A percentile compares a stretch with the other conserved stretches of the same genome.
Evolutionary conservation across 495 filamentous ascomycete genomes (phyloP).

Genomic region (Letharia lupina): DNA sequence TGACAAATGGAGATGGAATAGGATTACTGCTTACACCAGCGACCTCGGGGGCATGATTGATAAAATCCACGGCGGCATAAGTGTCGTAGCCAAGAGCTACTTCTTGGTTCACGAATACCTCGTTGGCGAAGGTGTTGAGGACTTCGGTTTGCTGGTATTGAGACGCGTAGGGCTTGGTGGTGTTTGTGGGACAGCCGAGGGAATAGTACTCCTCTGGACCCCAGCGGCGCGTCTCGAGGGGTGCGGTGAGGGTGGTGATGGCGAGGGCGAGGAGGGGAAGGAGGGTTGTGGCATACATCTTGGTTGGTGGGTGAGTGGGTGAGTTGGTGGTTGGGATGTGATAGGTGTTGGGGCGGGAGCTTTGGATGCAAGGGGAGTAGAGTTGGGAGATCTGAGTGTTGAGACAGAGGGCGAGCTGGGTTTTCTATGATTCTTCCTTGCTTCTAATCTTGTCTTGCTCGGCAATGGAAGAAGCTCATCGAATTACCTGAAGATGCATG

Average conservation of each 20-base stretch:
- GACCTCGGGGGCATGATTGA: conserved; percentile 8
- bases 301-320: background rate
- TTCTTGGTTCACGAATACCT: conserved; percentile 3
- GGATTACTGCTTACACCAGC: background rate
- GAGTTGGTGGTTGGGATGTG: background rate
- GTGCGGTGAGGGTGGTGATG: conserved; percentile 22
- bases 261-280: conserved; percentile 16
- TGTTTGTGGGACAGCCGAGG: conserved; percentile 6
- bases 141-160: conserved; percentile 5
- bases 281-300: conserved; percentile 26
- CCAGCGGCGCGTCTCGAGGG: background rate
- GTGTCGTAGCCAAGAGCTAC: conserved; percentile 6
- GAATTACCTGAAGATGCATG: background rate
- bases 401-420: background rate
- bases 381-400: background rate
- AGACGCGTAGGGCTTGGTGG: conserved; percentile 6
- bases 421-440: background rate
- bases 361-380: background rate
- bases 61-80: conserved; percentile 7
- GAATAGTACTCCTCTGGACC: background rate
- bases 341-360: background rate
- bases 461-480: background rate
- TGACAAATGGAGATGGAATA: background rate
- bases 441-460: background rate
- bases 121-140: conserved; percentile 6